phyloP scores from a whole-genome alignment of 2,329 filamentous ascomycete genomes.

The Cyphellophora attinorum region DNA sequence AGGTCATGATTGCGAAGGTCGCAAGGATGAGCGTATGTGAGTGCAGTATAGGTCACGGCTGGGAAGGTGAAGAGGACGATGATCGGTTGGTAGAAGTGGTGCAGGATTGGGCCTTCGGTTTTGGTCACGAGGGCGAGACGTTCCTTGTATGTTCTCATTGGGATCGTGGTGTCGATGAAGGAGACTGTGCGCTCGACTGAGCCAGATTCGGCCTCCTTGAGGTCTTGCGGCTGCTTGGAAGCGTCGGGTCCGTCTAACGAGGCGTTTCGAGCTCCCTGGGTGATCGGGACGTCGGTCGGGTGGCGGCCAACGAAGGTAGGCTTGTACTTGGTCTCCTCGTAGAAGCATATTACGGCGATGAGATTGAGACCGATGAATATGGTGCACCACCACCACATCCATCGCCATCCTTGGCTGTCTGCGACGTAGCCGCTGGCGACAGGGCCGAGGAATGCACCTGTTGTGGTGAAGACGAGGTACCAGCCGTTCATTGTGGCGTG shows the following conservation, averaged over 20 bases:
- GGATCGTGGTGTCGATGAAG: conserved; percentile 20
- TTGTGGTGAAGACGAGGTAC: conserved; percentile 34
- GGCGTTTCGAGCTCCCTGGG: background rate
- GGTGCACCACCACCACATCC: conserved; percentile 25
- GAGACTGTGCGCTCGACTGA: conserved; percentile 5
- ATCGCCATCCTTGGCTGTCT: conserved; percentile 25
- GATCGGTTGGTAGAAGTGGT: conserved; percentile 13
- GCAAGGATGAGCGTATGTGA: conserved; percentile 30
- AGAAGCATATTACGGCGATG: conserved; percentile 23
- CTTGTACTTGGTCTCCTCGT: conserved; percentile 28
- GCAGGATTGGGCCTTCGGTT: conserved; percentile 21
- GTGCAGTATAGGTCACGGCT: conserved; percentile 28
- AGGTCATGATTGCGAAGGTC: conserved; percentile 23
- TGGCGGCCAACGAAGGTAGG: conserved; percentile 9
- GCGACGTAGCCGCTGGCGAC: conserved; percentile 24
- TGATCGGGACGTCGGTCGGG: background rate
- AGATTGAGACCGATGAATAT: conserved; percentile 24
- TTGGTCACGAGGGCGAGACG: conserved; percentile 21
- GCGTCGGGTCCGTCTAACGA: background rate
- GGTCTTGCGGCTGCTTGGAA: background rate
- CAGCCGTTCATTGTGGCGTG: conserved; percentile 39
- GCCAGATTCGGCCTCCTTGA: conserved; percentile 4
- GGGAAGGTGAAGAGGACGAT: conserved; percentile 11
- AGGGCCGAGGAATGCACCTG: conserved; percentile 26
- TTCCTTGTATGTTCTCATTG: conserved; percentile 20